phyloP scores from a whole-genome alignment of 2,329 filamentous ascomycete species.

The Cordyceps cateniannulata region DNA sequence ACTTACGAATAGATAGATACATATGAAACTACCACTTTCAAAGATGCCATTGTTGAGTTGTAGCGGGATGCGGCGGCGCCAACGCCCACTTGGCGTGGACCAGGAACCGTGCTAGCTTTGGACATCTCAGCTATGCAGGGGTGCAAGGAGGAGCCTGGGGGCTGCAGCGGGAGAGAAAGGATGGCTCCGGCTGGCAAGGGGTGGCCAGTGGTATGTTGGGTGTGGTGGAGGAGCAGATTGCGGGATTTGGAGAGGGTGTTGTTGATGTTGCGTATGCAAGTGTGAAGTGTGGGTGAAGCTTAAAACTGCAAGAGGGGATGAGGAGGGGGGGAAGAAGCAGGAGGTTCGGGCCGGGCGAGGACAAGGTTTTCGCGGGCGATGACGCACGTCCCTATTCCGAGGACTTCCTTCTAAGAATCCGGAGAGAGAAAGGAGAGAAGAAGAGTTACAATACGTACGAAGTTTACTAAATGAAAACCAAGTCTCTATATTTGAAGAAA shows the following conservation, averaged over 20 bases:
- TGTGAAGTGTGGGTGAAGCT: background rate
- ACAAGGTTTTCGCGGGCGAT: background rate
- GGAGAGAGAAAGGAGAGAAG: background rate
- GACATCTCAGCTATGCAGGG: slow-evolving; percentile 11
- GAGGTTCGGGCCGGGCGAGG: background rate
- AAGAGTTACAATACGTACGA: background rate
- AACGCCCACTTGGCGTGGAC: background rate
- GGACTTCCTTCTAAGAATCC: background rate
- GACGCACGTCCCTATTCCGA: background rate
- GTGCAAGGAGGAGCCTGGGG: background rate
- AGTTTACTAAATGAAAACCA: background rate
- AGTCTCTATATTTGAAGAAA: background rate
- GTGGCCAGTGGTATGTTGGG: background rate
- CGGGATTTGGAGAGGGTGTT: background rate
- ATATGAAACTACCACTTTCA: background rate
- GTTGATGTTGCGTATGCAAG: background rate
- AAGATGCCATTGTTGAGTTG: background rate
- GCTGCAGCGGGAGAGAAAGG: background rate
- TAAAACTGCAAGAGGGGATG: background rate
- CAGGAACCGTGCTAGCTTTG: background rate
- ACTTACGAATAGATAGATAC: no score
- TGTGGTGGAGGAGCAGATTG: background rate
- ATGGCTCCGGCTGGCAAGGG: background rate
- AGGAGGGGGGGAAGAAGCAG: background rate
- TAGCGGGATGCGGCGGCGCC: background rate